These are phyloP conservation scores for Sporobolomyces roseus DNA, from an alignment of 768 basidiomycete genomes.

Conservation along the genomic window DNA sequence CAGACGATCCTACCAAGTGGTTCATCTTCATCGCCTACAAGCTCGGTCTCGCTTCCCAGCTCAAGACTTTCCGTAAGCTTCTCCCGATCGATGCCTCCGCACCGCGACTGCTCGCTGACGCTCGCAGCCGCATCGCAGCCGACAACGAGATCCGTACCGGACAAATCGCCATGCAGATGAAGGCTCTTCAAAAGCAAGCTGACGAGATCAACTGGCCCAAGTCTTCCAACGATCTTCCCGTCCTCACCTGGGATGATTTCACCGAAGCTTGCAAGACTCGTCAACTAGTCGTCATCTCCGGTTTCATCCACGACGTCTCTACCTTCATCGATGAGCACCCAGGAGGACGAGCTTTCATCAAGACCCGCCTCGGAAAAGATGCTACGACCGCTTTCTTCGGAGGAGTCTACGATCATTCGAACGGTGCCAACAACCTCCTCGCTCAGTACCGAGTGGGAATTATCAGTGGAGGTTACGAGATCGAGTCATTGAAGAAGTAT, in stretches of 20 bases:
- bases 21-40: constrained; percentile 68
- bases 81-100: too few relatives aligned
- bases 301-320: constrained; percentile 81
- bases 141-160: constrained; percentile 83
- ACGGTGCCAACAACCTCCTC: constrained; percentile 76
- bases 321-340: constrained; percentile 67
- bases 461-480: constrained; percentile 63
- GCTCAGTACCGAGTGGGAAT: constrained; percentile 74
- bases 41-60: constrained; percentile 70
- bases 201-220: constrained; percentile 51
- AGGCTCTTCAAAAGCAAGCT: constrained; percentile 63
- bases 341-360: constrained; percentile 64
- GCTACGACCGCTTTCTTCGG: constrained; percentile 79
- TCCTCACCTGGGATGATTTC: constrained; percentile 76
- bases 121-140: neutral
- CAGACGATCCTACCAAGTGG: constrained; percentile 67
- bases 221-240: constrained; percentile 59
- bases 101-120: too few relatives aligned
- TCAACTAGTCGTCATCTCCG: constrained; percentile 68
- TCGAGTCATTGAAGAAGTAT: constrained; percentile 45
- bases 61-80: constrained; percentile 63
- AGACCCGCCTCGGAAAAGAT: constrained; percentile 63
- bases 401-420: constrained; percentile 67
- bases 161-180: constrained; percentile 75
- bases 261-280: constrained; percentile 64